Percentiles rank a stretch among this genome's conserved stretches.
Conservation (phyloP, 1,284 basidiomycete species). For the Trametes sp. region DNA sequence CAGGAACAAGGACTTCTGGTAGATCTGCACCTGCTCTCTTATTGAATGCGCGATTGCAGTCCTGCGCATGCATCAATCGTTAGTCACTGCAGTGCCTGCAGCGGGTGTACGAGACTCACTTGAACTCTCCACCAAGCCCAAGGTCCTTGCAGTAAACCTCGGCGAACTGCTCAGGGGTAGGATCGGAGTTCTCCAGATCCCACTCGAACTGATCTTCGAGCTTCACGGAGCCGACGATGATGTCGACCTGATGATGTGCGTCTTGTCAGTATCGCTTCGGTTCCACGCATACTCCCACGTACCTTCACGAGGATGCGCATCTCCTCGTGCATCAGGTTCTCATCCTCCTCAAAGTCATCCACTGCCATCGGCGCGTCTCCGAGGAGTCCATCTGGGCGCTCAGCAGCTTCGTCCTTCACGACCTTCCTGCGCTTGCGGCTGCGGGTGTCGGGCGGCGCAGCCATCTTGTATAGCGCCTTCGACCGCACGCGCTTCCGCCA, state of each 20-base stretch:
- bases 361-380: constrained; percentile 37
- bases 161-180: constrained; percentile 94
- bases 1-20: constrained; percentile 92
- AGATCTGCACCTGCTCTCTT: constrained; percentile 92
- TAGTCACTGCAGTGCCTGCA: constrained; percentile 14
- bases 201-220: constrained; percentile 98
- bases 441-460: constrained; percentile 33
- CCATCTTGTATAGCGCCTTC: constrained; percentile 40
- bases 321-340: constrained; percentile 75
- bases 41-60: constrained; percentile 97
- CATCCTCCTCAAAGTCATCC: constrained; percentile 54
- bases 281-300: constrained; percentile 12
- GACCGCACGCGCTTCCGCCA: constrained; percentile 67
- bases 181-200: constrained; percentile 85
- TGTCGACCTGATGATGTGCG: constrained; percentile 77
- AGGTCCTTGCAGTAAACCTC: constrained; percentile 88
- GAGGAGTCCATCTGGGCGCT: constrained; percentile 19
- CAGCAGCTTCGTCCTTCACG: constrained; percentile 38
- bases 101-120: constrained; percentile 56
- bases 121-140: constrained; percentile 92
- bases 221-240: constrained; percentile 93
- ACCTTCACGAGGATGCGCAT: constrained; percentile 91
- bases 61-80: constrained; percentile 48
- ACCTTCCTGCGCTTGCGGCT: constrained; percentile 48
- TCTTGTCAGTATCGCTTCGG: no score